A percentile compares a stretch with the other conserved stretches of the same genome.
These are phyloP conservation scores for Tinospora cordifolia DNA, from an alignment of 164 flowering plant genomes.

Conservation along the genomic window DNA sequence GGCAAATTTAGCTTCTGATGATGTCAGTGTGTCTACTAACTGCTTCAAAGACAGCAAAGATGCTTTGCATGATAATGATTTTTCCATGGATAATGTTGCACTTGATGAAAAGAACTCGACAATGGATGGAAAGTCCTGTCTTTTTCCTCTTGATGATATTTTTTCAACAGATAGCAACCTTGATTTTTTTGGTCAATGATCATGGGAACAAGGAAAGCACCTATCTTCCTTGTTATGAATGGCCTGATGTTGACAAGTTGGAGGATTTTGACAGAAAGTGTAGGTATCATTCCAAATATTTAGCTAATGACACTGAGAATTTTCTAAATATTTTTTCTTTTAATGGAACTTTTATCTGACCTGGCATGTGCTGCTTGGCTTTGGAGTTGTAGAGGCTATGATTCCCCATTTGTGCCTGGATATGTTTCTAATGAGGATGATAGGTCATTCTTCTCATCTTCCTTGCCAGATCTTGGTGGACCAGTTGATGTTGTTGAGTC, in stretches of 20 bases:
- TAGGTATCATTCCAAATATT: not conserved
- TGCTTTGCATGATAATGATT: not conserved
- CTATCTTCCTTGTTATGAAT: not conserved
- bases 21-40: not conserved
- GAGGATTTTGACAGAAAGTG: not conserved
- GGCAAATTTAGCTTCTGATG: not conserved
- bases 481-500: not conserved
- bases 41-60: not conserved
- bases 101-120: not conserved
- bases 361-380: not conserved
- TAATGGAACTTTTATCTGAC: not conserved
- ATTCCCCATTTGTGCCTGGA: not conserved
- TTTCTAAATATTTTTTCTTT: too few species aligned
- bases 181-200: not conserved
- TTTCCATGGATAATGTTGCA: not conserved
- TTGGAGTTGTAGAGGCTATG: not conserved
- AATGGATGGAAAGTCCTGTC: not conserved
- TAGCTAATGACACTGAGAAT: not conserved
- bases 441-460: not conserved
- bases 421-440: not conserved
- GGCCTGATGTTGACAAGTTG: not conserved
- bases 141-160: not conserved
- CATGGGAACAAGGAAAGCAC: not conserved
- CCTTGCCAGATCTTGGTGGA: not conserved
- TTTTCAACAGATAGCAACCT: not conserved